These are phyloP conservation scores for Leishmania amazonensis DNA, from an alignment of 208 protist genomes.

Conservation along the genomic window DNA sequence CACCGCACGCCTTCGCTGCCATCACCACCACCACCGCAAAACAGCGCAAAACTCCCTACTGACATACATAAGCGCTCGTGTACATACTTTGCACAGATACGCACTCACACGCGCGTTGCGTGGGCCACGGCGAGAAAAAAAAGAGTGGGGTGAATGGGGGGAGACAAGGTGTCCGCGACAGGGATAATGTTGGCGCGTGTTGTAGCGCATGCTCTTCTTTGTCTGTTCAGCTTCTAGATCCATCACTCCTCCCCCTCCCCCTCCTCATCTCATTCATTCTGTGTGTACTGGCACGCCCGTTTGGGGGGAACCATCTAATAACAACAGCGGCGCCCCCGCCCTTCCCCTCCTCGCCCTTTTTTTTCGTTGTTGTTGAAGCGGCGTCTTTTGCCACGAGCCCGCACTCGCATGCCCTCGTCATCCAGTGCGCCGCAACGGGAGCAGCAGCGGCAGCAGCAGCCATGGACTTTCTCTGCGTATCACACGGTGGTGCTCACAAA, in stretches of 20 bases:
- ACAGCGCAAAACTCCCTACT: background rate
- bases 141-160: background rate
- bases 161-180: background rate
- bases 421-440: background rate
- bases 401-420: constrained; percentile 1
- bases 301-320: background rate
- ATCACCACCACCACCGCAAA: background rate
- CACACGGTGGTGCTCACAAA: constrained; percentile 9
- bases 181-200: background rate
- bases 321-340: too few relatives aligned
- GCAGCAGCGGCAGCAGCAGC: constrained; percentile 4
- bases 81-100: background rate
- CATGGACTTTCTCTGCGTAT: constrained; percentile 30
- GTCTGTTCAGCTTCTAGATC: background rate
- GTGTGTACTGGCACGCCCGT: too few relatives aligned
- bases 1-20: background rate
- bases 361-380: background rate
- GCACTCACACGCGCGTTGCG: background rate
- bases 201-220: background rate
- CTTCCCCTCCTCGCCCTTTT: too few relatives aligned
- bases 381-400: background rate
- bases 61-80: background rate
- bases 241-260: background rate
- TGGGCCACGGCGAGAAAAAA: background rate
- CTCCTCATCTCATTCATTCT: background rate